Conservation (phyloP, 73 alveolate species). For the Paramecium sonneborni region DNA sequence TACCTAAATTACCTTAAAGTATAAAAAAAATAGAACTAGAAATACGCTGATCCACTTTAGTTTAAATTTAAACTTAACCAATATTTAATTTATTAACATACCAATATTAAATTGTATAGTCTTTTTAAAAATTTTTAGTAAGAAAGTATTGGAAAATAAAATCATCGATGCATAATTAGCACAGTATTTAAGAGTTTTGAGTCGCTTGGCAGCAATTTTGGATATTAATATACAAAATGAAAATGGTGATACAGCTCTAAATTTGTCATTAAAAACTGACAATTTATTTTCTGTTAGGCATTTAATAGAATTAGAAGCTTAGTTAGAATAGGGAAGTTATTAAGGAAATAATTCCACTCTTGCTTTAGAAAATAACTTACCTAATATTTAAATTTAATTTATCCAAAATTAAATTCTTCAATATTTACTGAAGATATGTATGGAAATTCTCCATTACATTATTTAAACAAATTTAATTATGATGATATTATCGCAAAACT, state of each 20-base stretch:
- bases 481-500: background rate
- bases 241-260: conserved; percentile 16
- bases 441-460: conserved; percentile 40
- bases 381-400: background rate
- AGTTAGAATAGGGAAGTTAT: background rate
- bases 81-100: background rate
- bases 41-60: background rate
- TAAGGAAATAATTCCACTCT: background rate
- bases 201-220: background rate
- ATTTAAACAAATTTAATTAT: background rate
- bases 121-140: background rate
- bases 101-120: background rate
- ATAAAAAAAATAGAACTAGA: background rate
- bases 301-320: conserved; percentile 11
- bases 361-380: background rate
- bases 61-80: background rate
- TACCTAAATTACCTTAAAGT: conserved; percentile 4
- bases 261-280: conserved; percentile 7
- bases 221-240: background rate
- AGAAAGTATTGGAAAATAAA: background rate
- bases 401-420: background rate
- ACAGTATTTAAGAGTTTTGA: background rate
- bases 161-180: background rate
- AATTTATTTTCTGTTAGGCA: conserved; percentile 24
- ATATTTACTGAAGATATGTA: background rate